A percentile compares a stretch with the other conserved stretches of the same genome.
Conservation (phyloP, 2,329 filamentous ascomycete species). For the Beauveria rudraprayagi region DNA sequence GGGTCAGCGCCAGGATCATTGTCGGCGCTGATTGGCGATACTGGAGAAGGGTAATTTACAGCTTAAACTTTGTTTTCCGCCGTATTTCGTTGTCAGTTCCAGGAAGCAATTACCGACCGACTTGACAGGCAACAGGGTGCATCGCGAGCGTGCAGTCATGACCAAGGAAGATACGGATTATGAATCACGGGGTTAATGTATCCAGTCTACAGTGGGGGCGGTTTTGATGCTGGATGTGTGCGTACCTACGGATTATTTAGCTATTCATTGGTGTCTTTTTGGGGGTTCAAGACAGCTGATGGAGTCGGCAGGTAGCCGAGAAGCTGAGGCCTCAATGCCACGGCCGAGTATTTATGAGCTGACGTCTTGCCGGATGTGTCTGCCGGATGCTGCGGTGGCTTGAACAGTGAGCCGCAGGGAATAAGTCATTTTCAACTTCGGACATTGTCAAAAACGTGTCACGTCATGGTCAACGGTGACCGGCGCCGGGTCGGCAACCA, state of each 20-base stretch:
- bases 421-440: neutral
- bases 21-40: neutral
- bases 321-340: neutral
- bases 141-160: neutral
- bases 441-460: neutral
- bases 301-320: neutral
- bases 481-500: constrained; percentile 7
- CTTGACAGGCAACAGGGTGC: neutral
- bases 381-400: neutral
- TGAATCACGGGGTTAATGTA: neutral
- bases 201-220: neutral
- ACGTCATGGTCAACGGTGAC: neutral
- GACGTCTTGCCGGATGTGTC: neutral
- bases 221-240: neutral
- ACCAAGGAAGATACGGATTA: neutral
- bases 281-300: neutral
- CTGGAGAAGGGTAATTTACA: neutral
- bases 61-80: neutral
- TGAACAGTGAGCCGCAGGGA: neutral
- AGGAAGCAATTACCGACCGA: neutral
- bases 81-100: no score
- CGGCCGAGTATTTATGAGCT: neutral
- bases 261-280: neutral
- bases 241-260: neutral
- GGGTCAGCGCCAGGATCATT: neutral